Evolutionary conservation across 192 early-diverging fungal genomes (phyloP).

Genomic region (Podila clonocystis): DNA sequence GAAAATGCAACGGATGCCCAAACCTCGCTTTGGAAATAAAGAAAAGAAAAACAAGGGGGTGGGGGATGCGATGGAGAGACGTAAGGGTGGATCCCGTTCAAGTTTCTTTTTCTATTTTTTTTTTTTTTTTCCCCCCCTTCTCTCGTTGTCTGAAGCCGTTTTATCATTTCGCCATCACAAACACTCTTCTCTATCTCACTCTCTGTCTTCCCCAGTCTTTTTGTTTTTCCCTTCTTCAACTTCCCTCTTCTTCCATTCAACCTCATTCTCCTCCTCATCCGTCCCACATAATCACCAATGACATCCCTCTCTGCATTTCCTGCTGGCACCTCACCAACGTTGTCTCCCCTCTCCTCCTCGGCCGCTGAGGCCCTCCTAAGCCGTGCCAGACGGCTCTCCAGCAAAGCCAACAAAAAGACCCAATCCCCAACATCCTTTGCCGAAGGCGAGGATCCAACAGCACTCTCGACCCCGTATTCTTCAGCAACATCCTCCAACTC

Average conservation of each 20-base stretch:
- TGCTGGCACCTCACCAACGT: neutral
- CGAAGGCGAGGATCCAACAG: slow-evolving; percentile 33
- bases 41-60: neutral
- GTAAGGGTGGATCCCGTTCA: neutral
- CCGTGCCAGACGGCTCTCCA: slow-evolving; percentile 35
- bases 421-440: slow-evolving; percentile 22
- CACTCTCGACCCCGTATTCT: neutral
- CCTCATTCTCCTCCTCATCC: slow-evolving; percentile 4
- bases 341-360: slow-evolving; percentile 8
- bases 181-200: neutral
- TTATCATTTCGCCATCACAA: neutral
- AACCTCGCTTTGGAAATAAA: neutral
- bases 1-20: too few species aligned
- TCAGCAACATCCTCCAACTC: neutral
- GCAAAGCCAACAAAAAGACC: slow-evolving; percentile 18
- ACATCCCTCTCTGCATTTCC: neutral
- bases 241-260: neutral
- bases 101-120: neutral
- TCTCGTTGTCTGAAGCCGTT: neutral
- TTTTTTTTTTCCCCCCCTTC: too few species aligned
- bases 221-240: neutral
- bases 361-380: slow-evolving; percentile 41
- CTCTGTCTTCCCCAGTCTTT: neutral
- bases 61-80: neutral
- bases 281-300: neutral